Evolutionary conservation across 2,329 filamentous ascomycete species (phyloP), one percentile per base, ranked within the genome.

Genomic region (Paraphoma sp.): DNA sequence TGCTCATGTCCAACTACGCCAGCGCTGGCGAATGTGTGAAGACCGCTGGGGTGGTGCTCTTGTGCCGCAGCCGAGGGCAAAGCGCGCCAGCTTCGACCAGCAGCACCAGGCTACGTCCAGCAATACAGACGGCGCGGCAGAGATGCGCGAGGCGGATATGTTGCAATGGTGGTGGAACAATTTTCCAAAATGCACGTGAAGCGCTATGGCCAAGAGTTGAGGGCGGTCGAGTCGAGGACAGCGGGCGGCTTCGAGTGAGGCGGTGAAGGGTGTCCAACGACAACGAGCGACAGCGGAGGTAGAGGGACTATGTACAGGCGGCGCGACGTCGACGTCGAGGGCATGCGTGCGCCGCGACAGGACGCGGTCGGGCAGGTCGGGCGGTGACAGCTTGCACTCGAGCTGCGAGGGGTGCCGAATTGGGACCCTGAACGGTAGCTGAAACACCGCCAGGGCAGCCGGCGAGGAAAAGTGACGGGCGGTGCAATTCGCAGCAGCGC

Each of bases 1-100:
- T 69, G 66, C 65, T 69, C 70, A 75, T 75, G 63, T 57, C 62
- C 51, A 59, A 42, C 53, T 63, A 63, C 65, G 65, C 68, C 71
- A 72, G 68, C 53, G 60, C 60, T 60, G 58, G 47, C 46, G 41
- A 54, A 31, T 47, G 16, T 38, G 6, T 54, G 40, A 45, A 45
- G 41, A 48, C 33, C 3, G 10, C 33, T 3, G 51, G 45, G 38
- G 49, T 23, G 51, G 49, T 9, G 55, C 44, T 36, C 23, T 48
- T 18, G 54, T 45, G 62, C 45, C 43, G 56, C 36, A 53, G 51
- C 51, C 53, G 55, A 55, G 56, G 48, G 54, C 45, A 48, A 49
- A 41, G 47, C 51, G 50, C 42, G 57, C 51, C 56, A 47, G 55
- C 48, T 43, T 51, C 57, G 42, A 52, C 50, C 36, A 54, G 56